phyloP scores from a whole-genome alignment of 164 flowering plant genomes.

The Houttuynia cordata region DNA sequence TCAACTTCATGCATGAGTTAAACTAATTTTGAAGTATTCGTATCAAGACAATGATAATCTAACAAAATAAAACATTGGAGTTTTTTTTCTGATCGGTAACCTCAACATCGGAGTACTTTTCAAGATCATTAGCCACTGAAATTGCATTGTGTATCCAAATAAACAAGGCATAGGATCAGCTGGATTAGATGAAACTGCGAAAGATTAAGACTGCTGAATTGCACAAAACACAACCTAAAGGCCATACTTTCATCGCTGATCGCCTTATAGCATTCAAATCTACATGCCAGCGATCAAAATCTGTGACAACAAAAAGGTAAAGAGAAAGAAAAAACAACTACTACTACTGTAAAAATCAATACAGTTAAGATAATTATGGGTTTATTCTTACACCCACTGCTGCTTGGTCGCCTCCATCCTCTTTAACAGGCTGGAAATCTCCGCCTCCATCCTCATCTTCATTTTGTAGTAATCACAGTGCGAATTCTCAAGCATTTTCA shows the following conservation, averaged over 20 bases:
- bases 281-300: slow-evolving; percentile 6
- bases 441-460: slow-evolving; percentile 88
- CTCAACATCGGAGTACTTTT: slow-evolving; percentile 9
- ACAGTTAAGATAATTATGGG: neutral
- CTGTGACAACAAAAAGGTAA: neutral
- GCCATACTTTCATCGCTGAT: neutral
- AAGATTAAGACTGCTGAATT: neutral
- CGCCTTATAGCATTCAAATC: slow-evolving; percentile 1
- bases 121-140: neutral
- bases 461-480: slow-evolving; percentile 79
- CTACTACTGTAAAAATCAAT: neutral
- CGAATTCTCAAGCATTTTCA: slow-evolving; percentile 59
- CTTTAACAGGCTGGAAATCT: slow-evolving; percentile 68
- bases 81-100: no score
- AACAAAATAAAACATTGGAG: no score
- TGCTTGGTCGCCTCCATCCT: slow-evolving; percentile 92
- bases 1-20: no score
- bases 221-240: neutral
- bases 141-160: neutral
- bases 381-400: slow-evolving; percentile 38
- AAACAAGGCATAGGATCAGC: no score
- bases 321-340: neutral
- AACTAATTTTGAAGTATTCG: no score
- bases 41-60: no score
- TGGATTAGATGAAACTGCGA: no score